These are phyloP conservation scores for Waitea zeae DNA, from an alignment of 1,284 basidiomycete genomes.

Conservation along the genomic window DNA sequence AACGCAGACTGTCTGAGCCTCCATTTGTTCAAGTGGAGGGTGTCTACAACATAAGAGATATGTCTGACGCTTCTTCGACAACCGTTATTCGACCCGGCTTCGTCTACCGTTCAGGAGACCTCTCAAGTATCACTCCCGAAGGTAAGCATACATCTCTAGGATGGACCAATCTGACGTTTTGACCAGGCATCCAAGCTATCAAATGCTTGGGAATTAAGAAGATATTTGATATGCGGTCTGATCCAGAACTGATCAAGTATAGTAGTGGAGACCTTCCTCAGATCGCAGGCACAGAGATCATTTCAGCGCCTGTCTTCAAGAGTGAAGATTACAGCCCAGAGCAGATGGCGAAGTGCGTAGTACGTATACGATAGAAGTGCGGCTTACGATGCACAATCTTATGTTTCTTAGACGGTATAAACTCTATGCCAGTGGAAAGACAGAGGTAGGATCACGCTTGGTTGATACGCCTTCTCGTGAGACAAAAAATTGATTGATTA, in stretches of 20 bases:
- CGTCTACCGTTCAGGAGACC: slow-evolving; percentile 48
- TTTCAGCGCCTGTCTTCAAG: slow-evolving; percentile 48
- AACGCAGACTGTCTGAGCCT: slow-evolving; percentile 37
- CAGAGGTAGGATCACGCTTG: slow-evolving; percentile 32
- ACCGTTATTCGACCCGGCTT: slow-evolving; percentile 34
- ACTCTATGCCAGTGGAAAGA: slow-evolving; percentile 64
- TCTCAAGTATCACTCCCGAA: slow-evolving; percentile 47
- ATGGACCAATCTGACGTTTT: background rate
- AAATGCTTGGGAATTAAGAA: slow-evolving; percentile 41
- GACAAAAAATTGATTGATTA: too few species aligned
- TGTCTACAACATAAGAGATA: slow-evolving; percentile 54
- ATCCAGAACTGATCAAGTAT: slow-evolving; percentile 61
- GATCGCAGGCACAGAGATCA: slow-evolving; percentile 40
- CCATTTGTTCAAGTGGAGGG: slow-evolving; percentile 53
- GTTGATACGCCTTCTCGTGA: slow-evolving; percentile 16
- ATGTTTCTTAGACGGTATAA: slow-evolving; percentile 35
- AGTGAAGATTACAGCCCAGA: slow-evolving; percentile 66
- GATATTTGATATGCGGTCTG: slow-evolving; percentile 59
- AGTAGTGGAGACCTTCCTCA: slow-evolving; percentile 38
- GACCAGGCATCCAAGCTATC: slow-evolving; percentile 37
- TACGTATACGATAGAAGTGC: slow-evolving; percentile 9
- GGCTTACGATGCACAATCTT: background rate
- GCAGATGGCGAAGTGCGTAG: slow-evolving; percentile 61
- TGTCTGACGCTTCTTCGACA: slow-evolving; percentile 21
- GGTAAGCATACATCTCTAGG: slow-evolving; percentile 20